Base-by-base conservation (phyloP, 305 asterid species). In the Rubia tinctorum region DNA sequence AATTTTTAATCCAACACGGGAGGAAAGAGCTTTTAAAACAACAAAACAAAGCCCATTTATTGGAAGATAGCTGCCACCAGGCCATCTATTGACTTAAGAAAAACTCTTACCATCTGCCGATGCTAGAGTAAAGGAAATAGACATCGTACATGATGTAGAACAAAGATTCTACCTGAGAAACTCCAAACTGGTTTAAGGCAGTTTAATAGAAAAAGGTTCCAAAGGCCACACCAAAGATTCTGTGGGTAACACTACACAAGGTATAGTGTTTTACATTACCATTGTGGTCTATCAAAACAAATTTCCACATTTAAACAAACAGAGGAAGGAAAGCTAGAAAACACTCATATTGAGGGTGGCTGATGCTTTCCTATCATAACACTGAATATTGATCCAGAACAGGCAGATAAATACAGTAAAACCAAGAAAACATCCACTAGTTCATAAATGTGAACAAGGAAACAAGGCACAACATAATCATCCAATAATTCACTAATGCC, bases 61-160 rank as follows among this genome's bases (percentile, higher is more conserved):
- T 17, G 17, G 23, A 27, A 69, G 42, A 70, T 37, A n/a, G 53
- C 27, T 53, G 9, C 18, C 73, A 69, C 47, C 63, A 17, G 42
- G 14, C 10, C 56, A 59, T 18, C 75, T 13, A 12, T 49, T 45
- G 39, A 37, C 25, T 49, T 12, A 10, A 4, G 49, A 0, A 12
- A 34, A 22, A 69, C 40, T 62, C 43, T 23, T 39, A 27, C 47
- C 49, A 94, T 91, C 98, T 91, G 85, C 84, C 76, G 27, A 74
- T 47, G 80, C 67, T 27, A 76, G 67, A n/a, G n/a, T 79, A 66
- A 83, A 78, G 85, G 82, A 64, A 72, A 73, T 80, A 59, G 65
- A 27, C 73, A 74, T 43, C 14, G 60, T 60, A 75, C 39, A 80
- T 40, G 64, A 43, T 25, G 42, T 34, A 51, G 45, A 47, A 70